Conservation (phyloP, 2,329 filamentous ascomycete species). For the Metarhizium album region DNA sequence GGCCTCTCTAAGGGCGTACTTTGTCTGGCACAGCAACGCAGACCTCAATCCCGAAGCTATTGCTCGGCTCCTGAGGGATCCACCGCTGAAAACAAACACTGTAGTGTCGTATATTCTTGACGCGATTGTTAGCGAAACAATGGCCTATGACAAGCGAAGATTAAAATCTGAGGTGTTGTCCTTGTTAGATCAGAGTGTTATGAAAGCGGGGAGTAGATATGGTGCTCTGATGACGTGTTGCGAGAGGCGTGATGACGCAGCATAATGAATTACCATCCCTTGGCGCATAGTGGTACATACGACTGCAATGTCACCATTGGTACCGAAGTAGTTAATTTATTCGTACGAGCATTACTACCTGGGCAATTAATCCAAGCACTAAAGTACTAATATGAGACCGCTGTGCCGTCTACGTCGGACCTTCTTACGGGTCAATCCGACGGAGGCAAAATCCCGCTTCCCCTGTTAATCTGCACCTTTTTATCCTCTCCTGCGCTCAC, state of each 20-base stretch:
- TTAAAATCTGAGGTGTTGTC: slow-evolving; percentile 34
- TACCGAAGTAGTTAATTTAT: too few species aligned
- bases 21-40: slow-evolving; percentile 48
- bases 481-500: slow-evolving; percentile 91
- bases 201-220: slow-evolving; percentile 13
- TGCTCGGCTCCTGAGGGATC: slow-evolving; percentile 45
- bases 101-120: slow-evolving; percentile 50
- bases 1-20: slow-evolving; percentile 45
- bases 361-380: too few species aligned
- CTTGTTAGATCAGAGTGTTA: slow-evolving; percentile 16
- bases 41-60: slow-evolving; percentile 37
- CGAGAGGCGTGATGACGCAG: slow-evolving; percentile 5
- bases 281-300: background rate
- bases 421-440: slow-evolving; percentile 12
- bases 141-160: slow-evolving; percentile 37
- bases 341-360: too few species aligned
- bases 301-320: background rate
- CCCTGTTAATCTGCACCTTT: slow-evolving; percentile 81
- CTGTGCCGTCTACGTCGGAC: background rate
- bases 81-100: slow-evolving; percentile 45
- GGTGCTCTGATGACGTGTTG: slow-evolving; percentile 16
- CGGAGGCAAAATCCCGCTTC: slow-evolving; percentile 38
- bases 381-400: too few species aligned
- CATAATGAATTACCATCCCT: background rate
- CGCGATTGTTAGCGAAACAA: slow-evolving; percentile 37